Evolutionary conservation across 768 basidiomycete genomes (phyloP).

Genomic region (Auricularia sp.): DNA sequence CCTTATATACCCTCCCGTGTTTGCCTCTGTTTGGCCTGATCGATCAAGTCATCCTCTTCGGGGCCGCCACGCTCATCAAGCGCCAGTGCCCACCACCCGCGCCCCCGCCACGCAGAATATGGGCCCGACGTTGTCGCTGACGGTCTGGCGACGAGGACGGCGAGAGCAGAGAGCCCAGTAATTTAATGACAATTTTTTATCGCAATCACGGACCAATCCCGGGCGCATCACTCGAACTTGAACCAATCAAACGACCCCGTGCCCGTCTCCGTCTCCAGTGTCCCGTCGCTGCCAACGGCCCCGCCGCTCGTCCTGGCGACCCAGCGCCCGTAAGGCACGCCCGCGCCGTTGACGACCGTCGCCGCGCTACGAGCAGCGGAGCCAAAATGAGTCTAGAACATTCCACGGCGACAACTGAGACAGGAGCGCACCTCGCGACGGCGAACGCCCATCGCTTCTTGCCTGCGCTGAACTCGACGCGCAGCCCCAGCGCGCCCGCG

Average conservation of each 20-base stretch:
- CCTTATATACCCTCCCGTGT: background rate
- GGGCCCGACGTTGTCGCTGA: background rate
- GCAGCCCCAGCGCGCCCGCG: background rate
- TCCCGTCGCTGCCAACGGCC: background rate
- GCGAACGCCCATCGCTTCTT: background rate
- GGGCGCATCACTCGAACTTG: background rate
- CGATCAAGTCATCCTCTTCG: background rate
- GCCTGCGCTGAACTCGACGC: background rate
- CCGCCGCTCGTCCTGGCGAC: background rate
- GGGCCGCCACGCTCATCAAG: background rate
- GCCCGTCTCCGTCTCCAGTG: background rate
- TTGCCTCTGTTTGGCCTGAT: background rate
- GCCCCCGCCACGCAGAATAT: background rate
- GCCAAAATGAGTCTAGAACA: background rate
- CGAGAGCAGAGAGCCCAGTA: background rate
- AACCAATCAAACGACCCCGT: slow-evolving; percentile 1
- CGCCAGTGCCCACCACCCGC: background rate
- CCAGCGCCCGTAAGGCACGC: background rate
- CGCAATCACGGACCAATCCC: background rate
- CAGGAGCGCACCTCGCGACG: background rate
- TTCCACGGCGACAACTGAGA: background rate
- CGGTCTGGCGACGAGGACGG: background rate
- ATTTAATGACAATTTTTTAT: background rate
- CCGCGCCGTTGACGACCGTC: background rate
- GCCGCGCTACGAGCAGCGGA: background rate